phyloP scores from a whole-genome alignment of 2,329 filamentous ascomycete species.

The Fusarium udum region DNA sequence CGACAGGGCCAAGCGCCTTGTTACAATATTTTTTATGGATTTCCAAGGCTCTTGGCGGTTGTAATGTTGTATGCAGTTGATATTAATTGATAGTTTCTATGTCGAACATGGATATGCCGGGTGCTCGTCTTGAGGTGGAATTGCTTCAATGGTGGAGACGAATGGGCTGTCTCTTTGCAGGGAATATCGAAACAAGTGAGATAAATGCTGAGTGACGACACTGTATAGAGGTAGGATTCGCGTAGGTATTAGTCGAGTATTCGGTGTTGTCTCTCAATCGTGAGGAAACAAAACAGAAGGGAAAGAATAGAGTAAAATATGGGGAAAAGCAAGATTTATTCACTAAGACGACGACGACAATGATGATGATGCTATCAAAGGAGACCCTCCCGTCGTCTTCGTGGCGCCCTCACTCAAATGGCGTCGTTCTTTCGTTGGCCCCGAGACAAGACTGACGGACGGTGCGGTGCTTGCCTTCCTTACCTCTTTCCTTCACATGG shows the following conservation, averaged over 20 bases:
- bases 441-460: conserved; percentile 22
- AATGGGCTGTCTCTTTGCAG: conserved; percentile 16
- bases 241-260: conserved; percentile 2
- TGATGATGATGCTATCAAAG: conserved; percentile 33
- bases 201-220: not conserved
- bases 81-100: conserved; percentile 17
- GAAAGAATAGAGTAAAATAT: not conserved
- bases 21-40: not conserved
- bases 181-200: conserved; percentile 1
- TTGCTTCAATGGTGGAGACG: conserved; percentile 24
- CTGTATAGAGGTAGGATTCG: conserved; percentile 15
- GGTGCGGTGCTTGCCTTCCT: conserved; percentile 33
- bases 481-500: not conserved
- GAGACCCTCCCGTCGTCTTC: conserved; percentile 27
- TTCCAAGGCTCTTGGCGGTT: conserved; percentile 22
- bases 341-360: conserved; percentile 25
- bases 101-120: conserved; percentile 19
- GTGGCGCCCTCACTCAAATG: conserved; percentile 26
- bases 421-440: conserved; percentile 35
- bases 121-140: conserved; percentile 8
- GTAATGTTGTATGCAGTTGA: conserved; percentile 7
- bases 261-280: not conserved
- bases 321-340: conserved; percentile 38
- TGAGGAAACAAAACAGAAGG: not conserved
- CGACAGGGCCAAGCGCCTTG: conserved; percentile 9